Conservation (phyloP, 2,329 filamentous ascomycete genomes). For the Neofusicoccum umdonicola region DNA sequence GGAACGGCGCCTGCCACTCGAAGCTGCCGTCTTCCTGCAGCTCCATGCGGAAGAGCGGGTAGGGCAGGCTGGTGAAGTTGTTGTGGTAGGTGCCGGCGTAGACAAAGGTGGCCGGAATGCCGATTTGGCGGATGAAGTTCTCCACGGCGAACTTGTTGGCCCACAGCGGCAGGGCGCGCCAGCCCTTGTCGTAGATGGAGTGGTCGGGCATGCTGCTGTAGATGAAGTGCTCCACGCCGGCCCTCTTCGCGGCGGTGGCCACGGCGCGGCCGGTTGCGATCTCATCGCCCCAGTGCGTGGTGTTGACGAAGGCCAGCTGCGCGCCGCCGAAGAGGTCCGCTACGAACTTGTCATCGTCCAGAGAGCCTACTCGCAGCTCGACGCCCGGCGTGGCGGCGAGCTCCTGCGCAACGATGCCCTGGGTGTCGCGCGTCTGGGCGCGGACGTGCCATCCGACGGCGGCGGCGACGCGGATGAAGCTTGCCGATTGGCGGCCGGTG, state of each 20-base stretch:
- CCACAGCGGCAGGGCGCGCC: conserved; percentile 88
- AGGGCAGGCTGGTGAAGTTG: conserved; percentile 91
- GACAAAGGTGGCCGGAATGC: conserved; percentile 84
- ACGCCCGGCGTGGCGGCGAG: conserved; percentile 80
- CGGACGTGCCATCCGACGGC: conserved; percentile 92
- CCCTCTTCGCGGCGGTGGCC: conserved; percentile 83
- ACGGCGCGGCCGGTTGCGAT: conserved; percentile 82
- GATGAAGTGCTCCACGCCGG: conserved; percentile 84
- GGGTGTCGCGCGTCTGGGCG: conserved; percentile 83
- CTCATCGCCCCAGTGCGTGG: conserved; percentile 95
- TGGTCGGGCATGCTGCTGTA: conserved; percentile 98
- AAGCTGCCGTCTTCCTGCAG: conserved; percentile 81
- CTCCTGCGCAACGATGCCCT: conserved; percentile 85
- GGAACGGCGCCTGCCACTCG: conserved; percentile 89
- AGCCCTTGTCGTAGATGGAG: conserved; percentile 69
- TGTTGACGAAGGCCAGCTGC: conserved; percentile 95
- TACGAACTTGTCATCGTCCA: conserved; percentile 74
- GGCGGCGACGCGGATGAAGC: conserved; percentile 88
- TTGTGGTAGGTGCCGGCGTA: conserved; percentile 99
- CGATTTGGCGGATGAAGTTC: conserved; percentile 80
- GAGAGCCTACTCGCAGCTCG: conserved; percentile 63
- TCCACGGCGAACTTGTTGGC: conserved; percentile 89
- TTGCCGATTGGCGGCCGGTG: conserved; percentile 91
- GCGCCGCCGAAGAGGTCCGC: conserved; percentile 76
- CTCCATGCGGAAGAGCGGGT: conserved; percentile 95